Conservation (phyloP, 768 basidiomycete species). For the Plicaturopsis crispa region DNA sequence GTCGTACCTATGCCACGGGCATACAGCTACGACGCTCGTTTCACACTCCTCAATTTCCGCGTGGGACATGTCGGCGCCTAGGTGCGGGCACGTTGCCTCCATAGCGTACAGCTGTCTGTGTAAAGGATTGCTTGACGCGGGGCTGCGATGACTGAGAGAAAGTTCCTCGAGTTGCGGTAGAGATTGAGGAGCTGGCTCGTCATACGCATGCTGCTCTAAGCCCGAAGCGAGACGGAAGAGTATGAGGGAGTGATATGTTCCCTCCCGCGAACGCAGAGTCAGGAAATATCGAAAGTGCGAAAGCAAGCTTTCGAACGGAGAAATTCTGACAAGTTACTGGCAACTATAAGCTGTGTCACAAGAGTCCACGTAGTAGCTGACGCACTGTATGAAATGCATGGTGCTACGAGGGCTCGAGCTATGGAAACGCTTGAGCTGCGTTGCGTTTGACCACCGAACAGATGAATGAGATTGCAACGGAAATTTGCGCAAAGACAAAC, state of each 20-base stretch:
- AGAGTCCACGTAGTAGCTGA: too few relatives aligned
- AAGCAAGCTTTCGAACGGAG: constrained; percentile 4
- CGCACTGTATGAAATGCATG: too few relatives aligned
- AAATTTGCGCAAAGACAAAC: too few relatives aligned
- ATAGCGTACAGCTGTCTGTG: constrained; percentile 55
- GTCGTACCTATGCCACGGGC: constrained; percentile 79
- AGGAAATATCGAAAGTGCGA: constrained; percentile 6
- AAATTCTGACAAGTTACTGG: too few relatives aligned
- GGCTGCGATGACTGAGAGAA: neutral
- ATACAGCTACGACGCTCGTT: constrained; percentile 52
- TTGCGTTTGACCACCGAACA: too few relatives aligned
- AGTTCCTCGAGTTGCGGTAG: neutral
- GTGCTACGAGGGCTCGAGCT: too few relatives aligned
- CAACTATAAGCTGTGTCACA: too few relatives aligned
- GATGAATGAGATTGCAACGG: too few relatives aligned
- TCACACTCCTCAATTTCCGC: constrained; percentile 70
- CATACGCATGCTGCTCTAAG: too few relatives aligned
- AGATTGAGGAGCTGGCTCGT: too few relatives aligned
- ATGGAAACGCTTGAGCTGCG: too few relatives aligned
- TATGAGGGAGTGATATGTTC: constrained; percentile 7
- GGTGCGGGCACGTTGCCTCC: constrained; percentile 76
- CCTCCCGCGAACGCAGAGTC: constrained; percentile 6
- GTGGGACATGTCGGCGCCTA: constrained; percentile 75
- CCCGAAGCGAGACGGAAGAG: constrained; percentile 7
- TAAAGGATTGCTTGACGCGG: neutral